Evolutionary conservation across 2,329 filamentous ascomycete species (phyloP), one percentile per base, ranked within the genome.

Genomic region (Cryphonectria nitschkei): DNA sequence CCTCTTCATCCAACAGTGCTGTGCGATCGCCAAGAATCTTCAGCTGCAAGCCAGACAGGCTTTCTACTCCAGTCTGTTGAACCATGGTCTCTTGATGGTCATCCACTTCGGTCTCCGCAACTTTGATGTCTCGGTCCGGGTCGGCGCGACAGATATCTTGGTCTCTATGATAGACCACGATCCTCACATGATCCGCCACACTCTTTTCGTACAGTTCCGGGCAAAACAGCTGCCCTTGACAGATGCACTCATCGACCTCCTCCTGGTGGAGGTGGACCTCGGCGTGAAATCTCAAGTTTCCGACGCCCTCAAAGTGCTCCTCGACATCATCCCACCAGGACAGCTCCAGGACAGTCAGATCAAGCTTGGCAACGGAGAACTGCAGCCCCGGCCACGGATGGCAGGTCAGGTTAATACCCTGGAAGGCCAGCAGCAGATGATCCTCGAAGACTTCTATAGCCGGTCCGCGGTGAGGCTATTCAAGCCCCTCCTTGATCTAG

Each of bases 121-220:
- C 77, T 87, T 87, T 61, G 95, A 97, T 76, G 92, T 96, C 16
- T 87, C 91, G 0, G 93, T 98, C 68, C 89, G 96, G 73, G 94
- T 97, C 2, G 97, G 95, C 6, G 96, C 95, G 14, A 97, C 95
- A 2, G 96, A 99, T 75, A 94, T 98, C 46, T 82, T 99, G 65
- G 93, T 98, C 9, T 93, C 94, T 6, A 90, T 98, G 81, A 96
- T 99, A 76, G 96, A 99, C 76, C 95, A 98, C 78, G 96, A 99
- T 76, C 92, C 95, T 2, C 89, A 94, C 76, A 94, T 98, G 92
- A 95, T 99, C 78, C 92, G 96, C 65, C 90, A 92, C 75, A 97
- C 95, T 68, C 95, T 98, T 76, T 95, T 97, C 80, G 93, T 94
- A 73, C 94, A 97, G 75, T 92, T 98, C 73, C 91, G 92, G 74